Conservation (phyloP, 2,329 filamentous ascomycete species). For the Truncatella angustata region DNA sequence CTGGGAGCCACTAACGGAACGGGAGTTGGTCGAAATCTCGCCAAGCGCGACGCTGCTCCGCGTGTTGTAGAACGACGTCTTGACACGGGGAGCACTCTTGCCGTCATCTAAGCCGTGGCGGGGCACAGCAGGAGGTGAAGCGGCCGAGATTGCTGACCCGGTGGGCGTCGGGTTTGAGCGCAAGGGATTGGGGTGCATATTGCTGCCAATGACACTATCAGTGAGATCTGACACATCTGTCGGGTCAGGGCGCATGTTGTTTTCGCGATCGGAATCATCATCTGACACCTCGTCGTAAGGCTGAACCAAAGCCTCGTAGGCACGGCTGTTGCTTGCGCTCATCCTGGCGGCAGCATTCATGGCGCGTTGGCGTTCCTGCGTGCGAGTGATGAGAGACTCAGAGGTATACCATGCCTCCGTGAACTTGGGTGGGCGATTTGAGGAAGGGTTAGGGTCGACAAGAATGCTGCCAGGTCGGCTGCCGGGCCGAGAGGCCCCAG, state of each 20-base stretch:
- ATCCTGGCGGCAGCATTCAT: slow-evolving; percentile 36
- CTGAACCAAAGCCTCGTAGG: slow-evolving; percentile 47
- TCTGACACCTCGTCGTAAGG: slow-evolving; percentile 36
- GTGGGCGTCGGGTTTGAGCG: slow-evolving; percentile 45
- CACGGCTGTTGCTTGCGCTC: slow-evolving; percentile 30
- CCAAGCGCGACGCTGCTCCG: slow-evolving; percentile 34
- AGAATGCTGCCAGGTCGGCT: slow-evolving; percentile 21
- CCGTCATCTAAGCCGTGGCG: slow-evolving; percentile 1
- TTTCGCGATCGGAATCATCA: slow-evolving; percentile 22
- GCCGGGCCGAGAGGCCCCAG: slow-evolving; percentile 21
- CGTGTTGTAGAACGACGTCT: slow-evolving; percentile 30
- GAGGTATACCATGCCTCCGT: slow-evolving; percentile 55
- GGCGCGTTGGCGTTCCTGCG: slow-evolving; percentile 49
- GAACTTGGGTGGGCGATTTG: slow-evolving; percentile 43
- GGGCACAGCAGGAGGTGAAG: slow-evolving; percentile 14
- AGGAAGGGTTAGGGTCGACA: slow-evolving; percentile 24
- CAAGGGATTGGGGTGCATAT: slow-evolving; percentile 50
- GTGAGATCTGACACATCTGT: slow-evolving; percentile 41
- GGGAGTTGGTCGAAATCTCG: slow-evolving; percentile 45
- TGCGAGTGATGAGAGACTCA: slow-evolving; percentile 53
- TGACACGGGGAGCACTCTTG: slow-evolving; percentile 17
- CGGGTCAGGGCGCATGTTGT: slow-evolving; percentile 18
- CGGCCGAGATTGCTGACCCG: not conserved
- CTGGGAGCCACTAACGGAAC: slow-evolving; percentile 39
- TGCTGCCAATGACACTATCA: slow-evolving; percentile 19